Percentiles rank a stretch among this genome's conserved stretches.
phyloP scores from a whole-genome alignment of 768 basidiomycete genomes.

The Kwoniella heveanensis region DNA sequence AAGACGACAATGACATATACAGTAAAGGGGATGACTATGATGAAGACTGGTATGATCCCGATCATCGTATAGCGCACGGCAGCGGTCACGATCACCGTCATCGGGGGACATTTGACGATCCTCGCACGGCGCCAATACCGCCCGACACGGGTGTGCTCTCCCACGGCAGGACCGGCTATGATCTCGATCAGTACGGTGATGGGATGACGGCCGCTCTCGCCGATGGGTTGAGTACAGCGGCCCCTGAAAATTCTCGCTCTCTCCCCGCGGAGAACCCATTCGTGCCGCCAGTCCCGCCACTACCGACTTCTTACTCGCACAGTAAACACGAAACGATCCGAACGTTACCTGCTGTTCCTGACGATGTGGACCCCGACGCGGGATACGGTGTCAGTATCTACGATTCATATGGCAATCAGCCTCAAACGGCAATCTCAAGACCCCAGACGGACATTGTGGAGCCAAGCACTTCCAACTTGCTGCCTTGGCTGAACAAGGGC shows the following conservation, averaged over 20 bases:
- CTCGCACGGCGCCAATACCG: conserved; percentile 5
- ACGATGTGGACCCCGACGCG: conserved; percentile 5
- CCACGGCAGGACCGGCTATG: conserved; percentile 8
- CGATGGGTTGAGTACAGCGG: conserved; percentile 3
- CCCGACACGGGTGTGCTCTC: not conserved
- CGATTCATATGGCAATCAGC: not conserved
- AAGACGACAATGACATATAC: no score
- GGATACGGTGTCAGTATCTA: conserved; percentile 3
- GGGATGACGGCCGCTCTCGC: conserved; percentile 17
- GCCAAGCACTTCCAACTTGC: conserved; percentile 21
- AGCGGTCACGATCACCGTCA: not conserved
- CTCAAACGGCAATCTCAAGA: conserved; percentile 1
- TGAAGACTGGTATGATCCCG: conserved; percentile 17
- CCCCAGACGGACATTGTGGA: conserved; percentile 11
- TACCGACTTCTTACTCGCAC: not conserved
- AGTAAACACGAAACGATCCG: conserved; percentile 12
- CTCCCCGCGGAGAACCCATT: conserved; percentile 13
- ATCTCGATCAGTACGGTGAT: not conserved
- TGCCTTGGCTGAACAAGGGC: conserved; percentile 23
- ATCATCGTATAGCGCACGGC: not conserved
- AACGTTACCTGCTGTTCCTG: conserved; percentile 10
- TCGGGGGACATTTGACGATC: conserved; percentile 11
- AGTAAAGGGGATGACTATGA: conserved; percentile 4
- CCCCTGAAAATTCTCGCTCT: not conserved
- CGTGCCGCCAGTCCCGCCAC: conserved; percentile 12